Evolutionary conservation across 2,329 filamentous ascomycete species (phyloP), one percentile per base, ranked within the genome.

Genomic region (Colletotrichum sp.): DNA sequence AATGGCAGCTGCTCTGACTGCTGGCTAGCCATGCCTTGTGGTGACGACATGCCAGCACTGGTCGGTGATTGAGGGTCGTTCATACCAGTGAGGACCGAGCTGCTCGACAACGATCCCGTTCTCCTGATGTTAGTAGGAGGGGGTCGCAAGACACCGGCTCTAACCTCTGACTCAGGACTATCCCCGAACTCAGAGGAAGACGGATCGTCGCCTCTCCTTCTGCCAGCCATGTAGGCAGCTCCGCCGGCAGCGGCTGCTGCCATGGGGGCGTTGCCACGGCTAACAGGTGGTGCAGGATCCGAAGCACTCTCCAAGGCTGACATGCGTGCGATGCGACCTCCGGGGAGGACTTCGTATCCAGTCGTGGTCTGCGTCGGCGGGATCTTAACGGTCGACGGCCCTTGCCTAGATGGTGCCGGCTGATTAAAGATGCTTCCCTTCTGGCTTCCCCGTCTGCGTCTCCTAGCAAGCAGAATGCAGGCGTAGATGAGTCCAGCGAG

Each of bases 1-100:
- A 96, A 98, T 6, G 95, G 93, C 70, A 99, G 88, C 84, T 99
- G 97, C 85, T 99, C 97, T 1, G 96, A 99, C 83, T 98, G 96
- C 76, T 96, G 95, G 80, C 96, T 98, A 28, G 93, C 92, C 77
- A 96, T 86, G 30, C 94, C 96, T 80, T 94, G 94, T 0, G 95
- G 95, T 5, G 96, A 98, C 5, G 96, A 98, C 85, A 95, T 93
- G 62, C 90, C 92, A 30, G 89, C 93, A 83, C 91, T 96, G 75
- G 89, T 90, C 8, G 96, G 96, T 12, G 96, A 98, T 71, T 93
- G 93, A 15, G 92, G 89, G 74, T 94, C 93, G 16, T 66, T 57
- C 75, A 93, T 93, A 78, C 91, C 86, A 82, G 91, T 93, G 28
- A 98, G 90, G 15, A 92, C 92, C 5, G 96, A 98, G 78, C 90